These are phyloP conservation scores for Nemania sp. DNA, from an alignment of 2,329 filamentous ascomycete genomes.

Conservation along the genomic window DNA sequence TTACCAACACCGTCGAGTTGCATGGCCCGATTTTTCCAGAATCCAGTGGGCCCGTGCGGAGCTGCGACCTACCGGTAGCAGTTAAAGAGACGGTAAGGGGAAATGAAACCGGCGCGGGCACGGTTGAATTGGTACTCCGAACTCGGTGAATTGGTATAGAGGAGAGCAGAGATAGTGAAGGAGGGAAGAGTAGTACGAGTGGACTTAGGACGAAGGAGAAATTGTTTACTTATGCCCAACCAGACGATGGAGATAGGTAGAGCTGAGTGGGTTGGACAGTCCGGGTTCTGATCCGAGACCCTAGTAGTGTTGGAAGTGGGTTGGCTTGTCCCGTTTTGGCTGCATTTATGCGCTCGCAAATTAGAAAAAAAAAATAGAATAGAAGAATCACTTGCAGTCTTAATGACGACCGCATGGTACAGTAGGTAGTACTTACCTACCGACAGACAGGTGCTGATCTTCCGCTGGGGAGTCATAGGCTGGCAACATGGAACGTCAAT, in stretches of 20 bases:
- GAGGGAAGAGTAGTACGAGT: background rate
- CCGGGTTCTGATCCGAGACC: too few species aligned
- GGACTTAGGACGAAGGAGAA: background rate
- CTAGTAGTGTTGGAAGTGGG: background rate
- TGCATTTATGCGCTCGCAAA: too few species aligned
- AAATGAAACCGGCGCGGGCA: background rate
- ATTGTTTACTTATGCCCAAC: conserved; percentile 10
- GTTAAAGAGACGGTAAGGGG: background rate
- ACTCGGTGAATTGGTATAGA: background rate
- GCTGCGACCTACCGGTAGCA: background rate
- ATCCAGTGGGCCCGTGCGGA: background rate
- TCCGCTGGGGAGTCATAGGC: too few species aligned
- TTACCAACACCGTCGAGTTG: conserved; percentile 22
- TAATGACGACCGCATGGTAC: too few species aligned
- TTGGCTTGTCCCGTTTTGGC: too few species aligned
- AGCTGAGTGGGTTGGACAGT: too few species aligned
- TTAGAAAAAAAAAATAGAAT: too few species aligned
- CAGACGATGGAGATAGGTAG: too few species aligned
- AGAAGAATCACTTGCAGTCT: too few species aligned
- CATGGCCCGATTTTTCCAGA: conserved; percentile 28
- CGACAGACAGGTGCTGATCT: too few species aligned
- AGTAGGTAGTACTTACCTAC: too few species aligned
- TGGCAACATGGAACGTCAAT: too few species aligned
- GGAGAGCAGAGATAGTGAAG: background rate
- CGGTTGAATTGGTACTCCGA: background rate